Percentiles rank a stretch among this genome's conserved stretches.
phyloP scores from a whole-genome alignment of 441 rosid genomes.

The Melastoma candidum region DNA sequence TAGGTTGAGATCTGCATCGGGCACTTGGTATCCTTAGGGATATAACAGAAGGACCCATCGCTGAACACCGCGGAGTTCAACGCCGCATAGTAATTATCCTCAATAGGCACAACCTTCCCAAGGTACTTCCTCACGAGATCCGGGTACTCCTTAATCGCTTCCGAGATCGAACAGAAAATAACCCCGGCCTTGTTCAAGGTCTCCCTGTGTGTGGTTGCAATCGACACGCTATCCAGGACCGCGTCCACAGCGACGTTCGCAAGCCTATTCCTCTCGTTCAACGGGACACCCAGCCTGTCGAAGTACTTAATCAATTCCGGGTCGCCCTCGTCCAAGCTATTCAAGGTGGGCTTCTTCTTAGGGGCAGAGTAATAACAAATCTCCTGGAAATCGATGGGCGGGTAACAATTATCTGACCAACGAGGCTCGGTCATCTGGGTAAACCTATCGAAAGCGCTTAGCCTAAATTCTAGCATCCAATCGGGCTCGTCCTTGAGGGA shows the following conservation, averaged over 20 bases:
- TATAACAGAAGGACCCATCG: slow-evolving; percentile 79
- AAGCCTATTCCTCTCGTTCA: slow-evolving; percentile 65
- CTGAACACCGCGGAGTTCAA: slow-evolving; percentile 87
- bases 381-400: slow-evolving; percentile 63
- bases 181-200: slow-evolving; percentile 68
- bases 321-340: slow-evolving; percentile 79
- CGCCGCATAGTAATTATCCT: slow-evolving; percentile 80
- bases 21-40: slow-evolving; percentile 73
- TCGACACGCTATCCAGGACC: slow-evolving; percentile 82
- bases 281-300: slow-evolving; percentile 59
- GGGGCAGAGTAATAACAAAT: slow-evolving; percentile 91
- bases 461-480: slow-evolving; percentile 84
- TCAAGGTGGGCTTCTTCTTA: slow-evolving; percentile 67
- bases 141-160: slow-evolving; percentile 65
- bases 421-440: slow-evolving; percentile 56
- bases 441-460: slow-evolving; percentile 70
- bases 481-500: slow-evolving; percentile 66
- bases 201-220: slow-evolving; percentile 80
- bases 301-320: slow-evolving; percentile 71
- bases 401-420: slow-evolving; percentile 84
- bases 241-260: slow-evolving; percentile 94
- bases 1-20: slow-evolving; percentile 94
- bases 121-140: slow-evolving; percentile 70
- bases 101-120: slow-evolving; percentile 80
- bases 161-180: slow-evolving; percentile 82